These are phyloP conservation scores for Ustilago cynodontis DNA, from an alignment of 1,284 basidiomycete genomes.

Conservation along the genomic window DNA sequence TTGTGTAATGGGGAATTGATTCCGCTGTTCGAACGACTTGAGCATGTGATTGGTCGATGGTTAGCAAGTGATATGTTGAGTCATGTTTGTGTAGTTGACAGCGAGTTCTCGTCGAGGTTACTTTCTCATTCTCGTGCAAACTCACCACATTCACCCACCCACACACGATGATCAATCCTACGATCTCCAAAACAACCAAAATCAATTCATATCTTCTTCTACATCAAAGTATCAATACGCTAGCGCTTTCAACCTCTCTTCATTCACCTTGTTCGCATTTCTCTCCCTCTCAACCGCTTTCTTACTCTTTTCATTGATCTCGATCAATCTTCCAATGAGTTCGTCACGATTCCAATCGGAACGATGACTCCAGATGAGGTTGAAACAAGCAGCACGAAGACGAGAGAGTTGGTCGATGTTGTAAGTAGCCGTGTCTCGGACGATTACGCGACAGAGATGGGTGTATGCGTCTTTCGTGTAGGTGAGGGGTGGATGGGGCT, in stretches of 20 bases:
- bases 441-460: constrained; percentile 31
- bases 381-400: constrained; percentile 84
- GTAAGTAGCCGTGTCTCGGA: constrained; percentile 43
- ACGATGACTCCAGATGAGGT: constrained; percentile 83
- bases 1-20: no score
- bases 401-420: constrained; percentile 90
- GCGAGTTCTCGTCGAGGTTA: no score
- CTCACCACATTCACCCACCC: no score
- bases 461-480: constrained; percentile 24
- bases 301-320: constrained; percentile 28
- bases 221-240: background rate
- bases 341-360: constrained; percentile 83
- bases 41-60: no score
- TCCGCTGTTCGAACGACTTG: no score
- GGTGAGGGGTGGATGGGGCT: constrained; percentile 39
- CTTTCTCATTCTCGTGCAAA: no score
- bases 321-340: constrained; percentile 72
- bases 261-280: background rate
- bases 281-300: constrained; percentile 5
- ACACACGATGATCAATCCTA: no score
- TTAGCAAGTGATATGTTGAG: no score
- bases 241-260: background rate
- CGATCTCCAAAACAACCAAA: no score
- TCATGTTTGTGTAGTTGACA: no score
- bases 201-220: no score